Base-by-base conservation (phyloP, 805 yeast species). In the Suhomyces prunicola region DNA sequence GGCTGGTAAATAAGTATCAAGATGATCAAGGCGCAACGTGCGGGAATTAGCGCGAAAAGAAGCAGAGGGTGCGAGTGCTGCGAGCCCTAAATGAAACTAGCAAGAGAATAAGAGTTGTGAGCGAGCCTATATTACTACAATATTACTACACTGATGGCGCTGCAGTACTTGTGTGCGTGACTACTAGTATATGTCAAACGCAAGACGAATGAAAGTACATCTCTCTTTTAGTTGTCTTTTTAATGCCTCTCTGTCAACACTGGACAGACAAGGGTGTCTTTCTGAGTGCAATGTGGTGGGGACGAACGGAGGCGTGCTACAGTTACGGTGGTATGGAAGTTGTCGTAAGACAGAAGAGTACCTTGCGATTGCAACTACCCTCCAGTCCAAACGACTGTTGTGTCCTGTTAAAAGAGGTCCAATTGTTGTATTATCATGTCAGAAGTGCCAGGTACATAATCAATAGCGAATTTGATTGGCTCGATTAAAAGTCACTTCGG, bases 401-500 rank as follows among this genome's bases (percentile, higher is more conserved):
- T 19, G 10, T 17, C 42, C 23, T 7, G 42, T 17, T 39, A 39
- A 19, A 19, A 17, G 42, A n/a, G 42, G 42, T 19, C 23, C 10
- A 10, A 17, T 19, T 17, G 42, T 17, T 10, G 42, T 17, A 19
- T 17, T 17, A 39, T 19, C 23, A 39, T 39, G 42, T 19, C 42
- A 39, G 42, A n/a, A 10, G 22, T 19, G 6, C 8, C 24, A 39
- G 42, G 42, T 39, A 31, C 47, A 44, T 44, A 36, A 36, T 50
- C 47, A 50, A 19, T 44, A 15, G 44, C n/a, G 19, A 9, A 6
- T 17, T 7, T 50, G 47, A 50, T 50, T 50, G 48, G 52, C 41
- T 22, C 52, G 52, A 50, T 50, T 41, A 35, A 23, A 33, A 4
- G 22, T 6, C 7, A 7, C 44, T 39, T 9, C 42, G 24, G 42